phyloP scores from a whole-genome alignment of 169 alveolate species.

The Cryptosporidium bovis region DNA sequence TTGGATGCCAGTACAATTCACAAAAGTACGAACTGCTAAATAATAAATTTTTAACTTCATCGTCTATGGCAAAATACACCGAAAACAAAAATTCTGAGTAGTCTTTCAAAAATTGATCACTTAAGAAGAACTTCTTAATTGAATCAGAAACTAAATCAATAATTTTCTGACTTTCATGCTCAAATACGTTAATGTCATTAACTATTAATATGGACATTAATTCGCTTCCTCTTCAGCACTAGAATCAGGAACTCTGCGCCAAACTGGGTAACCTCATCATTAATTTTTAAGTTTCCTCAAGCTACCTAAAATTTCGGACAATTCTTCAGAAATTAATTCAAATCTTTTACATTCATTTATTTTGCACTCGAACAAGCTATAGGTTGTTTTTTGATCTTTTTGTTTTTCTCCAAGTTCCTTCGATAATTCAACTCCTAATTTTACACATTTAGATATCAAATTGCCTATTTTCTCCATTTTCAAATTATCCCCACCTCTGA shows the following conservation, averaged over 20 bases:
- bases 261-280: background rate
- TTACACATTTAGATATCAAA: constrained; percentile 23
- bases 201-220: constrained; percentile 47
- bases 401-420: background rate
- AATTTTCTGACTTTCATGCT: background rate
- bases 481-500: constrained; percentile 24
- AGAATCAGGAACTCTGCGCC: background rate
- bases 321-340: constrained; percentile 6
- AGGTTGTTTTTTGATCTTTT: background rate
- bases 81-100: constrained; percentile 44
- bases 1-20: constrained; percentile 21
- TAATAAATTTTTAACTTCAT: background rate
- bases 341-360: background rate
- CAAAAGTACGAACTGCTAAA: constrained; percentile 10
- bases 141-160: background rate
- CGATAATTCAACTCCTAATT: constrained; percentile 2
- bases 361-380: background rate
- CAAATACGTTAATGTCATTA: constrained; percentile 6
- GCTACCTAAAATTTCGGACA: background rate
- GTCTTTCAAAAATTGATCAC: constrained; percentile 19
- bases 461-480: constrained; percentile 19
- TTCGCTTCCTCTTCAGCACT: background rate
- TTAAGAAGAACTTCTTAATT: background rate
- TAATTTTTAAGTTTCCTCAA: constrained; percentile 1
- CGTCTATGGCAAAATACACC: constrained; percentile 9